Conservation (phyloP, 2,329 filamentous ascomycete species). For the Colletotrichum echinochloae region DNA sequence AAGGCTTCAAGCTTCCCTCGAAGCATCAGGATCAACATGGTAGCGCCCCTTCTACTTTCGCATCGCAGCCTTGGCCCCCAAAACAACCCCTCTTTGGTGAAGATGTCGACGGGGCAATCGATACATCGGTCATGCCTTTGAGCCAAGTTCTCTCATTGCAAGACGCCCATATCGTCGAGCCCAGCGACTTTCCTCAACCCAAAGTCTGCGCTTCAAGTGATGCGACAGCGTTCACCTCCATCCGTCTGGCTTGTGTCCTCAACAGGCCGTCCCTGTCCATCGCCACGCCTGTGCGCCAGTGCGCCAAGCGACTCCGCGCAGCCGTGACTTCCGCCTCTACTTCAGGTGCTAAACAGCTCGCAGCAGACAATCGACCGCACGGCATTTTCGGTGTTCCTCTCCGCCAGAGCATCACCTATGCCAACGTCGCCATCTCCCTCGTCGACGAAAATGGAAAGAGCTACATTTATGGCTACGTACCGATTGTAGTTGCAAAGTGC, state of each 20-base stretch:
- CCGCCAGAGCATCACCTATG: constrained; percentile 94
- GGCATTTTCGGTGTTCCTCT: constrained; percentile 96
- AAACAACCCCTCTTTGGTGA: constrained; percentile 39
- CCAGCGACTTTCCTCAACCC: not conserved
- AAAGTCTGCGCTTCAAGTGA: constrained; percentile 40
- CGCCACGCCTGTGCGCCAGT: constrained; percentile 34
- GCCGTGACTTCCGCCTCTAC: constrained; percentile 28
- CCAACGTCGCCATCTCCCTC: constrained; percentile 97
- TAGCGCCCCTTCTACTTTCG: constrained; percentile 57
- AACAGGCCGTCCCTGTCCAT: constrained; percentile 38
- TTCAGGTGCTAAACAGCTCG: constrained; percentile 42
- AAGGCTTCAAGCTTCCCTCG: constrained; percentile 82
- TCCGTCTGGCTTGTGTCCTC: constrained; percentile 9
- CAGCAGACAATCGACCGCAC: constrained; percentile 63
- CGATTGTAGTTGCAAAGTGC: constrained; percentile 98
- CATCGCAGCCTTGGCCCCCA: constrained; percentile 15
- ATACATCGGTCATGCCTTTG: constrained; percentile 30
- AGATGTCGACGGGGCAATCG: constrained; percentile 35
- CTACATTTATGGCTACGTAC: constrained; percentile 98
- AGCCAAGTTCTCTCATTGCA: constrained; percentile 30
- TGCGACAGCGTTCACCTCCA: constrained; percentile 29
- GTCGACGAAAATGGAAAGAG: constrained; percentile 92
- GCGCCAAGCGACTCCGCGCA: constrained; percentile 34
- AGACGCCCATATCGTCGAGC: constrained; percentile 31
- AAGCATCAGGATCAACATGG: constrained; percentile 68